Conservation (phyloP, 2,329 filamentous ascomycete species). For the Aspergillus costaricaensis region DNA sequence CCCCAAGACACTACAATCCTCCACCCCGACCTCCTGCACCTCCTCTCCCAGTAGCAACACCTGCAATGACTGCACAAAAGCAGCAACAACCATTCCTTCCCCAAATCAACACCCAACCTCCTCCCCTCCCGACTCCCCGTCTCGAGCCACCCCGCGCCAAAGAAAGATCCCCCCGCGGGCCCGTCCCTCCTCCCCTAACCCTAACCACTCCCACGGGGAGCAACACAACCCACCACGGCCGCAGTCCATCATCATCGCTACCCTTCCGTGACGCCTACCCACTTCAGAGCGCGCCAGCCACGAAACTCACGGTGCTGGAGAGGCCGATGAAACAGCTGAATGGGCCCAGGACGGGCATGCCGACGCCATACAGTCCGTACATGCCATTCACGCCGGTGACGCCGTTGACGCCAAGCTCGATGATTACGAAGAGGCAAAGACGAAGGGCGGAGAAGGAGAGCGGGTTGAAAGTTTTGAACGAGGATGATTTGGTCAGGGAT, state of each 20-base stretch:
- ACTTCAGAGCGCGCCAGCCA: conserved; percentile 47
- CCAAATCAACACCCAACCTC: background rate
- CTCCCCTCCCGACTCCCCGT: background rate
- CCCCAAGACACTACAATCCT: conserved; percentile 58
- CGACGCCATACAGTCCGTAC: conserved; percentile 54
- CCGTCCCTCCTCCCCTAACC: conserved; percentile 34
- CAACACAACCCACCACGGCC: background rate
- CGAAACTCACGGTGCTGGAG: conserved; percentile 53
- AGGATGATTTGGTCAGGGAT: conserved; percentile 50
- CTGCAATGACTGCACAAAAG: background rate
- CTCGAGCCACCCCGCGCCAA: background rate
- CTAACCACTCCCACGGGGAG: conserved; percentile 32
- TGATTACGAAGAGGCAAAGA: conserved; percentile 48
- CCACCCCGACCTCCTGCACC: conserved; percentile 29
- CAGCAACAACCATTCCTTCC: background rate
- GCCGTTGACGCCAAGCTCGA: conserved; percentile 50
- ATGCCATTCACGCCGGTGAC: conserved; percentile 55
- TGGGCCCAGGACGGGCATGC: conserved; percentile 50
- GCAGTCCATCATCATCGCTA: conserved; percentile 33
- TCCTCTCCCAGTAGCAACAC: background rate
- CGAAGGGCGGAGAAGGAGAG: conserved; percentile 45
- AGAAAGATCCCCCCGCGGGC: background rate
- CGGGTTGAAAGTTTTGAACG: conserved; percentile 46
- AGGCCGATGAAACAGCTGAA: conserved; percentile 38
- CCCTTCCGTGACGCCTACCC: conserved; percentile 49